phyloP scores from a whole-genome alignment of 805 yeast species.

The Sporopachydermia lactativora region DNA sequence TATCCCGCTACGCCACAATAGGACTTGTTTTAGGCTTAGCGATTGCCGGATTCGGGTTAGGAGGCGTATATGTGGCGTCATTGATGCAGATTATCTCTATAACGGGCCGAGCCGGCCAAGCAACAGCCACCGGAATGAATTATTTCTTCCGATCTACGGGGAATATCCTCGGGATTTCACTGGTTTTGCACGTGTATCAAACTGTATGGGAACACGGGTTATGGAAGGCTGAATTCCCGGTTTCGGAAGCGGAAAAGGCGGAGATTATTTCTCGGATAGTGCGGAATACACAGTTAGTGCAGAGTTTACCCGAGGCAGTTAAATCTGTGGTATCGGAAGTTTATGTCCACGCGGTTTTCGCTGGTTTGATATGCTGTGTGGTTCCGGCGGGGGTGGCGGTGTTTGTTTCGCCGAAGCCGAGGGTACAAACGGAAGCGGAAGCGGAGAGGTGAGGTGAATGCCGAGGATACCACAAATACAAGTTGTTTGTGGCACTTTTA shows the following conservation, averaged over 20 bases:
- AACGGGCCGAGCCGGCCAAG: constrained; percentile 19
- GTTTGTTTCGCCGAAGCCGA: no score
- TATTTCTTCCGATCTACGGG: constrained; percentile 37
- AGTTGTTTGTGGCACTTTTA: no score
- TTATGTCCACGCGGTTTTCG: no score
- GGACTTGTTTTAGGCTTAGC: no score
- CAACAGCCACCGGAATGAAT: constrained; percentile 33
- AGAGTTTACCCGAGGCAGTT: no score
- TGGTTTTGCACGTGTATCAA: constrained; percentile 17
- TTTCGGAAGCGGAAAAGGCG: background rate
- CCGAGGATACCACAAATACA: no score
- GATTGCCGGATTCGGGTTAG: background rate
- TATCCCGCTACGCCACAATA: no score
- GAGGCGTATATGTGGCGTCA: background rate
- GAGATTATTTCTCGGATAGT: background rate
- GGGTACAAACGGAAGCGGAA: no score
- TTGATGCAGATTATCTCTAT: background rate
- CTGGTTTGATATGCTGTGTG: no score
- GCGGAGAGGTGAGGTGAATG: no score
- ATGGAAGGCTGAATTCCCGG: background rate
- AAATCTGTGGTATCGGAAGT: no score
- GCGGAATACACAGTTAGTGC: background rate
- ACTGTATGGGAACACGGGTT: background rate
- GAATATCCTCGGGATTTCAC: constrained; percentile 31
- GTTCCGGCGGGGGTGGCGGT: no score